Evolutionary conservation across 2,329 filamentous ascomycete genomes (phyloP), one percentile per base, ranked within the genome.

Genomic region (Arthrobotrys musiformis): DNA sequence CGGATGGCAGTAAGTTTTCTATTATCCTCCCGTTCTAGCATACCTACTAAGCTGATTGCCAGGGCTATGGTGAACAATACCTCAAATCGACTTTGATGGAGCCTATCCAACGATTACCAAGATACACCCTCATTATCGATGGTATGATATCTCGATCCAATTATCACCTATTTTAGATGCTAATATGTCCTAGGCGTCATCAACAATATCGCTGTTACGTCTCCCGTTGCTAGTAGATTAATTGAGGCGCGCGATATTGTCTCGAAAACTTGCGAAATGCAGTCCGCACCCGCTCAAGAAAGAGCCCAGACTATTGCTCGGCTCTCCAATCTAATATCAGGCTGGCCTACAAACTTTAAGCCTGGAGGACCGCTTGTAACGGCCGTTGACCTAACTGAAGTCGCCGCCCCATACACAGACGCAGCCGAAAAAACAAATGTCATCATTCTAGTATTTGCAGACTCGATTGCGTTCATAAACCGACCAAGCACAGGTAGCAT

Each of bases 51-150:
- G 50, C 50, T 15, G 22, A 13, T 6, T 2, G 28, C 22, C 89
- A 92, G 63, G 90, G 94, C 79, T 91, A 91, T 1, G 94, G 95
- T 68, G 95, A 98, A 83, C 95, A 99, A 84, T 89, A 90, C 70
- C 88, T 98, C 66, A 93, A 93, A 58, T 98, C 95, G 2, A 88
- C 95, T 79, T 88, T 99, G 67, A 99, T 99, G 82, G 95, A 99
- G 84, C 95, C 95, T 1, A 94, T 99, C 0, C 95, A 99, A 83
- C 89, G 95, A 63, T 87, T 99, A 63, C 95, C 95, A 26, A 91
- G 95, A 26, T 99, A 99, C 84, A 97, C 93, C 81, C 86, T 99
- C 37, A 91, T 98, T 82, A 98, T 99, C 81, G 95, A 99, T 84
- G 94, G 78, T 79, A 64, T 30, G 62, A 11, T 3, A 30, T 13